phyloP scores from a whole-genome alignment of 331 rosid genomes.

The Rhamnella rubrinervis region DNA sequence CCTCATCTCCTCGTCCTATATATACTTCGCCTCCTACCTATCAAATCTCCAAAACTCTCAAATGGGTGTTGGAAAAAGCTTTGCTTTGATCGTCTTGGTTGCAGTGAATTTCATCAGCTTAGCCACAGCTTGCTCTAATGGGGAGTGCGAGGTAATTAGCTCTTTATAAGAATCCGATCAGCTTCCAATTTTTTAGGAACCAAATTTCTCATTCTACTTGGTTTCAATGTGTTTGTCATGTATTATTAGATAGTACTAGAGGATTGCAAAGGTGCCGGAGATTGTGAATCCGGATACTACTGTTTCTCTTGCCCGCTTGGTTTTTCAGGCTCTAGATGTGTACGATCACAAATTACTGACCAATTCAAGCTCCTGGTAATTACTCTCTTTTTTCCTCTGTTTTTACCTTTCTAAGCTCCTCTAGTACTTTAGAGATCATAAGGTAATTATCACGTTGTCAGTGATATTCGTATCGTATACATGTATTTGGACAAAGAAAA shows the following conservation, averaged over 20 bases:
- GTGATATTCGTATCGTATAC: too few relatives aligned
- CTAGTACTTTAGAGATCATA: too few relatives aligned
- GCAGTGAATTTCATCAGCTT: conserved; percentile 25
- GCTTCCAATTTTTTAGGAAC: background rate
- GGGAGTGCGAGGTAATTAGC: conserved; percentile 51
- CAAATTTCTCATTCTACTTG: background rate
- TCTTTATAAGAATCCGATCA: background rate
- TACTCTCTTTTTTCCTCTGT: background rate
- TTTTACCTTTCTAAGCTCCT: background rate
- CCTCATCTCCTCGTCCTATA: too few relatives aligned
- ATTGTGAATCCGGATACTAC: conserved; percentile 56
- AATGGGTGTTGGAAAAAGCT: conserved; percentile 33
- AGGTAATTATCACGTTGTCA: too few relatives aligned
- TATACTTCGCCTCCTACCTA: too few relatives aligned
- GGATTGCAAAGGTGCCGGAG: conserved; percentile 61
- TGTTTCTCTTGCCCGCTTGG: conserved; percentile 59
- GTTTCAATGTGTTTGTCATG: background rate
- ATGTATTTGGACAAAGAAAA: too few relatives aligned
- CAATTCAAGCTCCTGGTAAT: conserved; percentile 76
- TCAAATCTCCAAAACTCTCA: too few relatives aligned
- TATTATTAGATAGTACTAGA: conserved; percentile 45
- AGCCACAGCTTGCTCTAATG: conserved; percentile 52
- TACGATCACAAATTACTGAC: conserved; percentile 62
- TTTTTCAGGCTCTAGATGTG: conserved; percentile 57
- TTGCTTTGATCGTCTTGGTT: conserved; percentile 20